Base-by-base conservation (phyloP, 2,329 filamentous ascomycete species). In the Xylariaceae sp. region DNA sequence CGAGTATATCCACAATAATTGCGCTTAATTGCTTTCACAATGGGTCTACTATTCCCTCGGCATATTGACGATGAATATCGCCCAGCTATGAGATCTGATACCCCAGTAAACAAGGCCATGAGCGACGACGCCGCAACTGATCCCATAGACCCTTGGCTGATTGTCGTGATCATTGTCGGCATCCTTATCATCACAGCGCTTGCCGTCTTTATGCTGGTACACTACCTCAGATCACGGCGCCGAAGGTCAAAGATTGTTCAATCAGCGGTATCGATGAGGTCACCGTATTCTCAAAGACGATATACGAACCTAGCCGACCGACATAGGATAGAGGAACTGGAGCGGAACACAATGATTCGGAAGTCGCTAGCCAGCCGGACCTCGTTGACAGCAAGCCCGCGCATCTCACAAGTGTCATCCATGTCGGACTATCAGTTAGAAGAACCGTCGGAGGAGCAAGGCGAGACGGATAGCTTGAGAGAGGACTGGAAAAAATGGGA, bases 401-500 rank as follows among this genome's bases (percentile, higher is more conserved):
- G 37, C 5, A 30, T 41, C 40, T 53, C 53, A 2, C 56, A 53
- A 23, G 41, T 36, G 4, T 55, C 62, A 0, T 45, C 51, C 7
- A 35, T 43, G 18, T 47, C 53, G 23, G 50, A 64, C n/a, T 50
- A 61, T n/a, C 43, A 61, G 6, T 21, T 57, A 3, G 55, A 49
- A 21, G 39, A 53, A 11, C 50, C 55, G 16, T 48, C 48, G 2
- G 57, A 60, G 18, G 50, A 39, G 3, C 48, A 35, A 10, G 61
- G 57, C 35, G 59, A 71, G 50, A 66, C 62, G 3, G 57, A 52
- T 32, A 65, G 49, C 8, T 52, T 71, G 1, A 66, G 60, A 27
- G 66, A 63, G 2, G 70, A 75, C 29, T 74, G 69, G 70, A 77
- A 76, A 55, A 70, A 69, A 21, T 71, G 70, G 57, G 75, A 77